These are phyloP conservation scores for Podospora comata DNA, from an alignment of 495 filamentous ascomycete species.

Conservation along the genomic window DNA sequence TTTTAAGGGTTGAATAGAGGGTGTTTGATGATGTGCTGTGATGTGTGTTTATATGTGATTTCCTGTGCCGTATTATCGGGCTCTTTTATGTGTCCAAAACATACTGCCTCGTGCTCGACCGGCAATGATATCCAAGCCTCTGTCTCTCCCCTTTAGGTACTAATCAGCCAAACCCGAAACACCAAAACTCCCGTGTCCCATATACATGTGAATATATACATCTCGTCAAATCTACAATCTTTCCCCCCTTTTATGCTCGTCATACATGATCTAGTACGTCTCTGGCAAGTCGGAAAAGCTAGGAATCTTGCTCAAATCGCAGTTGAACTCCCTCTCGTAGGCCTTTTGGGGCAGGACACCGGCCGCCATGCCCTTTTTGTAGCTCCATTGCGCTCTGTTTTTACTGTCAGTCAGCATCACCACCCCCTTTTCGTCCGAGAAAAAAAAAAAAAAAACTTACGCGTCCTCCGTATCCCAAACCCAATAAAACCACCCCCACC, in stretches of 20 bases:
- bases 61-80: too few relatives aligned
- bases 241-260: not conserved
- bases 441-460: constrained; percentile 23
- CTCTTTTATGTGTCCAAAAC: too few relatives aligned
- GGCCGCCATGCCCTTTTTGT: constrained; percentile 75
- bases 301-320: constrained; percentile 60
- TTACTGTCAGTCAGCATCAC: constrained; percentile 42
- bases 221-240: not conserved
- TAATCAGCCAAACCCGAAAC: too few relatives aligned
- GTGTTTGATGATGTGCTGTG: too few relatives aligned
- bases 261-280: constrained; percentile 52
- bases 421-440: not conserved
- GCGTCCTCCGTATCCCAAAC: constrained; percentile 58
- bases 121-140: too few relatives aligned
- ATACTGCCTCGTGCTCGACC: too few relatives aligned
- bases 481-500: constrained; percentile 99
- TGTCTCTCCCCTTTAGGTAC: too few relatives aligned
- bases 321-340: constrained; percentile 72
- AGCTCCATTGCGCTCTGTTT: constrained; percentile 85
- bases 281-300: constrained; percentile 68
- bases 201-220: not conserved
- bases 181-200: too few relatives aligned
- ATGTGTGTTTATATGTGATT: too few relatives aligned
- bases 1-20: too few relatives aligned
- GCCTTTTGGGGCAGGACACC: constrained; percentile 81